Base-by-base conservation (phyloP, 2,329 filamentous ascomycete species). In the Cladophialophora exuberans region DNA sequence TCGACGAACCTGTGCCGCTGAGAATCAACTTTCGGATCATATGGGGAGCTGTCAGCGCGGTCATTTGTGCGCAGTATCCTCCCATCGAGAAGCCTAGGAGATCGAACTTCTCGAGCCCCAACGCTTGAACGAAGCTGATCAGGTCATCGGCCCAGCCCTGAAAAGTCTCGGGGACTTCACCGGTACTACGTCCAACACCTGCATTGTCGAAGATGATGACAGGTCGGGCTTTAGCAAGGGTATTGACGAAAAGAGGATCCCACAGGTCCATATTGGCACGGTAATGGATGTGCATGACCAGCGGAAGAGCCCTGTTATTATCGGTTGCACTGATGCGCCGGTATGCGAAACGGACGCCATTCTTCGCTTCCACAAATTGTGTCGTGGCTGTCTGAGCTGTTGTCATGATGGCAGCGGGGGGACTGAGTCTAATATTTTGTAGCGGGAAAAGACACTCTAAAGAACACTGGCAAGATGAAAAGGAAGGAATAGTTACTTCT, bases 181-280 rank as follows among this genome's bases (percentile, higher is more conserved):
- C 57, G 6, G 44, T 38, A 45, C 45, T 57, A 15, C 53, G 47
- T 5, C 57, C 57, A 15, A 59, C 35, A 11, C 52, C 59, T 20
- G 52, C 59, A 33, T 61, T 57, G 45, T 59, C 59, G 23, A 61
- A 59, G 6, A 59, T 45, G 49, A 61, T 57, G 18, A 61, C 49
- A 20, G 47, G 28, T 44, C 57, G 39, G 23, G 31, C 22, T 35
- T 33, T 44, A 42, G 54, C 49, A 4, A 57, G 35, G 9, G 44
- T 52, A 35, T 60, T 57, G 53, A 60, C 45, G 10, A 60, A 54
- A n/a, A 60, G 38, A 15, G 57, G 54, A 44, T 57, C 57, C 57
- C 57, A 55, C 3, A 57, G 41, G 25, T 57, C 51, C 57, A 57
- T 60, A 22, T 57, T 60, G 25, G 49, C 54, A 7, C 54, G 57